phyloP scores from a whole-genome alignment of 352 stramenopile species.

The Thalassiosira sp. region DNA sequence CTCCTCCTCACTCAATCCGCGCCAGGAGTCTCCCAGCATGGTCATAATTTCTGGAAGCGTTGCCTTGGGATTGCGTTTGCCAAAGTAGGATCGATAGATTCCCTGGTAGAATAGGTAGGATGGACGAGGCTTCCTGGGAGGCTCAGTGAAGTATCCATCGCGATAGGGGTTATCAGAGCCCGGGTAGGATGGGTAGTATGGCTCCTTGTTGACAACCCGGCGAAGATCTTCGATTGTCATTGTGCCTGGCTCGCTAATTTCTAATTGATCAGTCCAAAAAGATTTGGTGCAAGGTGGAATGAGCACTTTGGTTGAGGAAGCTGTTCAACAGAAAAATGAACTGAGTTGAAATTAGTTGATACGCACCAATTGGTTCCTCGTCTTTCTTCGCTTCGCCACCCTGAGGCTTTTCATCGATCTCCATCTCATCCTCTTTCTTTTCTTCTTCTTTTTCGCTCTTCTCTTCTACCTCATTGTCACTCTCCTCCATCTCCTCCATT shows the following conservation, averaged over 20 bases:
- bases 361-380: constrained; percentile 35
- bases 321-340: constrained; percentile 5
- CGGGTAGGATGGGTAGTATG: constrained; percentile 76
- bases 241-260: constrained; percentile 54
- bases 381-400: constrained; percentile 23
- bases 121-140: constrained; percentile 79
- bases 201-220: constrained; percentile 62
- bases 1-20: constrained; percentile 66
- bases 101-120: constrained; percentile 83
- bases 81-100: constrained; percentile 73
- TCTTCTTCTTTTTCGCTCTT: constrained; percentile 22
- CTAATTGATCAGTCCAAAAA: constrained; percentile 19
- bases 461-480: constrained; percentile 27
- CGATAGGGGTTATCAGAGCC: constrained; percentile 82
- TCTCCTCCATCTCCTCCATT: constrained; percentile 22
- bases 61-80: constrained; percentile 63
- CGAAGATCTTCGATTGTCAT: constrained; percentile 68
- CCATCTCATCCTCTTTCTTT: constrained; percentile 34
- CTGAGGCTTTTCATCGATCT: constrained; percentile 2
- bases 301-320: not conserved
- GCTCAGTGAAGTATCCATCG: constrained; percentile 82
- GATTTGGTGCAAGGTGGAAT: not conserved
- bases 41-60: constrained; percentile 74
- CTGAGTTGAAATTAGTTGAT: not conserved
- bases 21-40: constrained; percentile 78